Conservation (phyloP, 2,329 filamentous ascomycete genomes). For the Magnaporthiopsis rhizophila region DNA sequence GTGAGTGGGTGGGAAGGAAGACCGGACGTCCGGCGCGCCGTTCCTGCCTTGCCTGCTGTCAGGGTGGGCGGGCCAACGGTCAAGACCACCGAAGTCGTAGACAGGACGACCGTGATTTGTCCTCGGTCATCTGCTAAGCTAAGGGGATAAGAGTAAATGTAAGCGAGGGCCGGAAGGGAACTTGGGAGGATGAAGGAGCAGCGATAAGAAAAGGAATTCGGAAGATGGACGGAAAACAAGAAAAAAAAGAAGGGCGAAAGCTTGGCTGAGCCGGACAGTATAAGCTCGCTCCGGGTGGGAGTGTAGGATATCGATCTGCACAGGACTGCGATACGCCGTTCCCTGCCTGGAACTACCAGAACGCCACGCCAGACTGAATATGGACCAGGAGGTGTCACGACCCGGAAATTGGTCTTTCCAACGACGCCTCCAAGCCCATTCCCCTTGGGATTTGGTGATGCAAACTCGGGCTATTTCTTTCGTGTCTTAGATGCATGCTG, state of each 20-base stretch:
- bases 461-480: neutral
- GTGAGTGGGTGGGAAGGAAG: neutral
- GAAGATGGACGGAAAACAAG: neutral
- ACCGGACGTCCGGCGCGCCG: conserved; percentile 3
- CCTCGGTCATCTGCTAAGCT: neutral
- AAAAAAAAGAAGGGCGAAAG: neutral
- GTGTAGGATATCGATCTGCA: neutral
- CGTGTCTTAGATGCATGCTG: neutral
- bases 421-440: neutral
- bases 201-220: neutral
- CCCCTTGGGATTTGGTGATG: too few species aligned
- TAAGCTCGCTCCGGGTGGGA: neutral
- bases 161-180: neutral
- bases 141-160: neutral
- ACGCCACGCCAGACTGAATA: neutral
- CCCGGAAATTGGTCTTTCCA: neutral
- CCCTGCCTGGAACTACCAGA: neutral
- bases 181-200: neutral
- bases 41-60: neutral
- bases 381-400: too few species aligned
- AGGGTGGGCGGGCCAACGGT: neutral
- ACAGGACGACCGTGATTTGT: neutral
- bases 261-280: neutral
- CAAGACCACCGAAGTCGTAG: neutral
- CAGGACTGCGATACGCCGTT: neutral